Evolutionary conservation across 805 yeast species (phyloP).

Genomic region (Saturnispora dispora): DNA sequence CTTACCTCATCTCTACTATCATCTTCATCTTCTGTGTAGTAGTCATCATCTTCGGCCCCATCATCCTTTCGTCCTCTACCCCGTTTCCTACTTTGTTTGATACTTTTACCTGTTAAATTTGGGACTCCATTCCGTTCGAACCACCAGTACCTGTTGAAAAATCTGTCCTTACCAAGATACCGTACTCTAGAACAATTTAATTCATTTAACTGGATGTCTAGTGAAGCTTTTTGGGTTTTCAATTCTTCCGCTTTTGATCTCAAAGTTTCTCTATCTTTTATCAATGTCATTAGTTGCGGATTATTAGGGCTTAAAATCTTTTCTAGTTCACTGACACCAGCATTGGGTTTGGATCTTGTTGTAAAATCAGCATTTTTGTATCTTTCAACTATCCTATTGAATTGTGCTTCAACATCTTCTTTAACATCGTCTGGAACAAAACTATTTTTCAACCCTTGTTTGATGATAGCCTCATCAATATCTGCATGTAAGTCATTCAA

Average conservation of each 20-base stretch:
- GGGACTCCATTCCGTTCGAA: slow-evolving; percentile 81
- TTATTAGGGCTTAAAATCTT: slow-evolving; percentile 32
- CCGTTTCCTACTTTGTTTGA: slow-evolving; percentile 15
- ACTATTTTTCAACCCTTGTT: slow-evolving; percentile 9
- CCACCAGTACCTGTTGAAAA: slow-evolving; percentile 92
- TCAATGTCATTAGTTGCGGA: slow-evolving; percentile 34
- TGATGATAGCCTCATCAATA: slow-evolving; percentile 18
- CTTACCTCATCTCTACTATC: slow-evolving; percentile 22
- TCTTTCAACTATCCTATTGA: slow-evolving; percentile 6
- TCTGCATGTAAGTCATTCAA: slow-evolving; percentile 23
- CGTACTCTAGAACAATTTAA: slow-evolving; percentile 70
- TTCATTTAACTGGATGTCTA: slow-evolving; percentile 57
- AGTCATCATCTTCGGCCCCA: slow-evolving; percentile 30
- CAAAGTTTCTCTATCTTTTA: slow-evolving; percentile 37
- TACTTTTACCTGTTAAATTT: slow-evolving; percentile 20
- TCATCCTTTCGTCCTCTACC: slow-evolving; percentile 27
- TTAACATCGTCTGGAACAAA: slow-evolving; percentile 2
- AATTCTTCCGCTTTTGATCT: slow-evolving; percentile 36
- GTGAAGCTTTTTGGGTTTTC: slow-evolving; percentile 38
- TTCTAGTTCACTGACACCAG: slow-evolving; percentile 29
- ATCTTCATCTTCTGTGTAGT: slow-evolving; percentile 32
- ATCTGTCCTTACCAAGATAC: slow-evolving; percentile 73
- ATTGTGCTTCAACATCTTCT: slow-evolving; percentile 11
- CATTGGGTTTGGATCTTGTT: slow-evolving; percentile 8
- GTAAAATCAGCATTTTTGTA: slow-evolving; percentile 16